Evolutionary conservation across 305 asterid genomes (phyloP).

Genomic region (Solanum hybrid): DNA sequence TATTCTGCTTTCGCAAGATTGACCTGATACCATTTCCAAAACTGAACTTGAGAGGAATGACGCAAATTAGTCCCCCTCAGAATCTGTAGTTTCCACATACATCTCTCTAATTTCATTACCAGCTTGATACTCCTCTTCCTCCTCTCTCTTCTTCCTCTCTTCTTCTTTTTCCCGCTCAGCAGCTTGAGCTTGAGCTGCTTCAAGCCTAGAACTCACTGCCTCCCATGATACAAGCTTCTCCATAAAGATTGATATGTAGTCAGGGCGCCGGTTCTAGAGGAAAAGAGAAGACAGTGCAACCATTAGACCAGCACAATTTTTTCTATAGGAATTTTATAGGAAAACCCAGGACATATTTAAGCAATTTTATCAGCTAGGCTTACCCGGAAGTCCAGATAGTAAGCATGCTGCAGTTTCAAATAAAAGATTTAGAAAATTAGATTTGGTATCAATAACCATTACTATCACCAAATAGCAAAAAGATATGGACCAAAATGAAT

Average conservation of each 20-base stretch:
- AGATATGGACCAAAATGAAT: not conserved
- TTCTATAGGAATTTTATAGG: not conserved
- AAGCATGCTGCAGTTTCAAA: constrained; percentile 59
- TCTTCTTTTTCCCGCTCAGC: constrained; percentile 60
- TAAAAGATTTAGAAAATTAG: constrained; percentile 2
- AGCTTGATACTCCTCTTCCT: constrained; percentile 21
- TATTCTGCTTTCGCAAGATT: not conserved
- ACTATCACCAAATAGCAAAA: not conserved
- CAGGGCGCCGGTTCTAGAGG: constrained; percentile 69
- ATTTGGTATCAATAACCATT: constrained; percentile 3
- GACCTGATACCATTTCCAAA: not conserved
- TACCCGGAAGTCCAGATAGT: constrained; percentile 92
- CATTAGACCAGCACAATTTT: not conserved
- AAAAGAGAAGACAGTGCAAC: not conserved
- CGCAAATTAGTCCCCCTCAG: constrained; percentile 39
- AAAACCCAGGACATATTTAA: not conserved
- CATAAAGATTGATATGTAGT: constrained; percentile 67
- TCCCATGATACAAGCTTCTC: constrained; percentile 97
- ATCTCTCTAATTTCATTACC: constrained; percentile 28
- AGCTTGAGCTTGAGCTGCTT: constrained; percentile 59
- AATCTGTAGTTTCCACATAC: constrained; percentile 39
- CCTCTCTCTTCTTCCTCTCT: constrained; percentile 27
- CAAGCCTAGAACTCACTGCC: constrained; percentile 70
- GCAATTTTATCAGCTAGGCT: constrained; percentile 4
- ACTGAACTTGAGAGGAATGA: not conserved